phyloP scores from a whole-genome alignment of 1,139 yeast species.

The Diutina sp. region DNA sequence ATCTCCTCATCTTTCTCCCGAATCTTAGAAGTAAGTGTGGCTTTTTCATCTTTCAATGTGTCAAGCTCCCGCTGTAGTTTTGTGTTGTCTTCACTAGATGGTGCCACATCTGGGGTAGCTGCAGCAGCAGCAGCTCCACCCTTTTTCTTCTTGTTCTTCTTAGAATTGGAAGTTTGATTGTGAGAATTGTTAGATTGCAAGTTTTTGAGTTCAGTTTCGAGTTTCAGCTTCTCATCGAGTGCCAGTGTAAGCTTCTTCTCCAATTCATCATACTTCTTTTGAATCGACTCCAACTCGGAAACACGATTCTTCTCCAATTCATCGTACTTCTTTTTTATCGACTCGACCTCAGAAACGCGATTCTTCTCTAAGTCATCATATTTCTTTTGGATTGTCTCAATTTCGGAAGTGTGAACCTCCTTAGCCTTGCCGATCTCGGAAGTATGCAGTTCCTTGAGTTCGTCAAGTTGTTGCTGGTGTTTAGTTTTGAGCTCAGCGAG shows the following conservation, averaged over 20 bases:
- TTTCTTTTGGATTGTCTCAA: not conserved
- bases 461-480: slow-evolving; percentile 5
- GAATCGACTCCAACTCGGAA: slow-evolving; percentile 1
- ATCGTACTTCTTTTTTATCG: not conserved
- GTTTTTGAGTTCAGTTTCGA: not conserved
- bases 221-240: slow-evolving; percentile 3
- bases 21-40: slow-evolving; percentile 2
- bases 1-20: slow-evolving; percentile 34
- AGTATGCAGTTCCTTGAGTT: slow-evolving; percentile 3
- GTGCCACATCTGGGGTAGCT: not conserved
- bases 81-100: not conserved
- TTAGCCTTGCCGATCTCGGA: not conserved
- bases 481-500: not conserved
- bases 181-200: not conserved
- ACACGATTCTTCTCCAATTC: not conserved
- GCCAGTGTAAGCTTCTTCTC: slow-evolving; percentile 1
- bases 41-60: not conserved
- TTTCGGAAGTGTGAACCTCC: not conserved
- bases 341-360: not conserved
- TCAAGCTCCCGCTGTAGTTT: not conserved
- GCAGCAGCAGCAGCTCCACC: not conserved
- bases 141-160: slow-evolving; percentile 5
- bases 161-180: not conserved
- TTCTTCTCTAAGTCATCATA: not conserved
- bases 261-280: slow-evolving; percentile 3